Conservation (phyloP, 352 stramenopile species). For the Pythium dissotocum region DNA sequence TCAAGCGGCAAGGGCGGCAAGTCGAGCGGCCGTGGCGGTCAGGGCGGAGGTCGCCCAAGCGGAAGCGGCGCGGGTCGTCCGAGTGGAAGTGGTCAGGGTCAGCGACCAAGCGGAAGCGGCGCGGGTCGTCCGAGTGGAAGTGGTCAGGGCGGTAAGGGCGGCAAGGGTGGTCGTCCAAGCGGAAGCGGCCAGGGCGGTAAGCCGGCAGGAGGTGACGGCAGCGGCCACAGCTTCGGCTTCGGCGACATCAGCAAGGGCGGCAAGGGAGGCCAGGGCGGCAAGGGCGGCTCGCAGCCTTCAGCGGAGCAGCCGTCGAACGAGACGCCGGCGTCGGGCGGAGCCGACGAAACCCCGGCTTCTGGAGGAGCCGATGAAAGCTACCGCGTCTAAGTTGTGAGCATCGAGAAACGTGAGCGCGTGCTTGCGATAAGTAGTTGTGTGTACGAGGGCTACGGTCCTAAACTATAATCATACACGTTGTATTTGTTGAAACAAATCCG, state of each 20-base stretch:
- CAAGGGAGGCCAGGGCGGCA: background rate
- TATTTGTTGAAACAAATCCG: too few species aligned
- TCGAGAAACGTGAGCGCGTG: too few species aligned
- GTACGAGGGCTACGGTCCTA: too few species aligned
- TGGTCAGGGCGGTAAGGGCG: background rate
- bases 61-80: background rate
- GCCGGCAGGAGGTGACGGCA: background rate
- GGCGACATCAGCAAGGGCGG: slow-evolving; percentile 9
- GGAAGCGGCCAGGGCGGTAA: background rate
- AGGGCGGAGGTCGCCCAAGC: too few species aligned
- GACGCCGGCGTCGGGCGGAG: background rate
- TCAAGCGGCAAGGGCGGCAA: too few species aligned
- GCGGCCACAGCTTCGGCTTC: background rate
- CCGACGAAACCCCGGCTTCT: background rate
- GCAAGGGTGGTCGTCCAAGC: too few species aligned
- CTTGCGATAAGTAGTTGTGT: too few species aligned
- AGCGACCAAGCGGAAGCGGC: background rate
- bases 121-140: background rate
- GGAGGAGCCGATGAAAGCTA: background rate
- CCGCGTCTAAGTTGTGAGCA: background rate
- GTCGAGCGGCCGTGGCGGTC: too few species aligned
- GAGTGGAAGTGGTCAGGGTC: background rate
- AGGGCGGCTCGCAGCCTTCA: background rate
- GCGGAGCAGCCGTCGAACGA: background rate
- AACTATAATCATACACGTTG: too few species aligned